These are phyloP conservation scores for Rhizopus microsporus DNA, from an alignment of 371 early-diverging fungal species.

Conservation along the genomic window DNA sequence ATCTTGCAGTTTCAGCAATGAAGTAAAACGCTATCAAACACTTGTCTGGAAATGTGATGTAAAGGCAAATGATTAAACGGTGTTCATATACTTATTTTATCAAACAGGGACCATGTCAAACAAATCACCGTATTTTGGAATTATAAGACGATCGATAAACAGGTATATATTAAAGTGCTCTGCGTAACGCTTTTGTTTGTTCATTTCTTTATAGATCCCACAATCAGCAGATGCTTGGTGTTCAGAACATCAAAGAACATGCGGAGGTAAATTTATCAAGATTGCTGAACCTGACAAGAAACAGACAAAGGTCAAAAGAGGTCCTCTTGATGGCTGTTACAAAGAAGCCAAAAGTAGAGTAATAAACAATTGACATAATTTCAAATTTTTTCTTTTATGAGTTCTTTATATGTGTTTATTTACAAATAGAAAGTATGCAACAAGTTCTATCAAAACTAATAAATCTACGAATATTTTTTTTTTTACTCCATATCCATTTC, in stretches of 20 bases:
- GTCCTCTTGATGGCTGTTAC: too few species aligned
- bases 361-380: too few species aligned
- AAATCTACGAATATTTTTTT: neutral
- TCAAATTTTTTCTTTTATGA: too few species aligned
- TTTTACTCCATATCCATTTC: conserved; percentile 38
- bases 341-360: too few species aligned
- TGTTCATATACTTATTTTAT: conserved; percentile 2
- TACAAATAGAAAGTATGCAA: neutral
- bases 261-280: conserved; percentile 64
- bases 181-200: neutral
- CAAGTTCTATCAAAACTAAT: neutral
- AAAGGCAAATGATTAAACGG: neutral
- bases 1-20: conserved; percentile 54
- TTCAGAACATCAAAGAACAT: conserved; percentile 53
- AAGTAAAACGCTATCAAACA: conserved; percentile 60
- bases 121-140: conserved; percentile 63
- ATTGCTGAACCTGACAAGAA: conserved; percentile 45
- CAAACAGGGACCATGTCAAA: conserved; percentile 53
- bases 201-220: conserved; percentile 46
- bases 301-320: neutral
- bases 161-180: conserved; percentile 28
- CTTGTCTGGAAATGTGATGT: conserved; percentile 71
- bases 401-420: neutral
- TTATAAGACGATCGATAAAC: conserved; percentile 67
- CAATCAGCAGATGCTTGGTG: conserved; percentile 71